Evolutionary conservation across 2,329 filamentous ascomycete species (phyloP).

Genomic region (Dothideomycetes sp.): DNA sequence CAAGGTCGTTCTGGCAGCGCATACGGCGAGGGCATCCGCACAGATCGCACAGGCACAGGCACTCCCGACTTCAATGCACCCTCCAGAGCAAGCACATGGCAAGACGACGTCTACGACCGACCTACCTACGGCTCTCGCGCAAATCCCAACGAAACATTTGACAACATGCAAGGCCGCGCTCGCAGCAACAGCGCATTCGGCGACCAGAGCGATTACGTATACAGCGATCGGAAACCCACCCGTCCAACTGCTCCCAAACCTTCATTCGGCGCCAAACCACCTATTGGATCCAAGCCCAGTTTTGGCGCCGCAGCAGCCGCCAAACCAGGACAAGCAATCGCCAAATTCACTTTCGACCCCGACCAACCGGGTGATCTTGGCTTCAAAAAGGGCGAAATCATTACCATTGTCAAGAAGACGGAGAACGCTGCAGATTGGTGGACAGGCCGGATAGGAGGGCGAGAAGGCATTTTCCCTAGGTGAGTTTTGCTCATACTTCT

Average conservation of each 20-base stretch:
- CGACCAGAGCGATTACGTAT: slow-evolving; percentile 40
- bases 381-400: slow-evolving; percentile 95
- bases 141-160: slow-evolving; percentile 40
- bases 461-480: slow-evolving; percentile 89
- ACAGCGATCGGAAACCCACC: slow-evolving; percentile 37
- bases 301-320: slow-evolving; percentile 25
- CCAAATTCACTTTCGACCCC: slow-evolving; percentile 86
- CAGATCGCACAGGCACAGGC: slow-evolving; percentile 34
- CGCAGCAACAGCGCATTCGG: slow-evolving; percentile 26
- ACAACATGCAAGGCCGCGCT: slow-evolving; percentile 24
- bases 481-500: slow-evolving; percentile 29
- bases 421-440: slow-evolving; percentile 95
- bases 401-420: slow-evolving; percentile 88
- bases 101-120: slow-evolving; percentile 61
- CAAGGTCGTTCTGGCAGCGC: slow-evolving; percentile 61
- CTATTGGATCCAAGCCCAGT: slow-evolving; percentile 56
- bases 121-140: slow-evolving; percentile 37
- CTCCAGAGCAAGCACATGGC: slow-evolving; percentile 58
- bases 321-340: slow-evolving; percentile 68
- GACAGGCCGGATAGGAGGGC: slow-evolving; percentile 79
- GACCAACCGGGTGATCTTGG: slow-evolving; percentile 86
- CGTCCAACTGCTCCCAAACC: slow-evolving; percentile 85
- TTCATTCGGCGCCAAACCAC: slow-evolving; percentile 57
- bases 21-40: slow-evolving; percentile 54
- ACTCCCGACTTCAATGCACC: slow-evolving; percentile 42